These are phyloP conservation scores for Pulveroboletus sp. DNA, from an alignment of 768 basidiomycete species.

Conservation along the genomic window DNA sequence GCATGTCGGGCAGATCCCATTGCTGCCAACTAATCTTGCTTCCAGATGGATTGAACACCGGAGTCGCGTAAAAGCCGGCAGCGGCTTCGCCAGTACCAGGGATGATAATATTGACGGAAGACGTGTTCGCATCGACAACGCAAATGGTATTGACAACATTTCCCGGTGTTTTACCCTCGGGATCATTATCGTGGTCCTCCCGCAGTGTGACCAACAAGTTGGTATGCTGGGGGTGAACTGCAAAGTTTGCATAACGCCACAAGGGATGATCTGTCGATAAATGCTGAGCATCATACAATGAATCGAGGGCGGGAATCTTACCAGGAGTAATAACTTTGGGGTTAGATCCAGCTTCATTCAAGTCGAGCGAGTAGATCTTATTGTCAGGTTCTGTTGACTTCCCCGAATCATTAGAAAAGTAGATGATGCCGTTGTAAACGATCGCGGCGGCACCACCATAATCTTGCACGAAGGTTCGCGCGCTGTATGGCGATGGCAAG, in stretches of 20 bases:
- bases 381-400: slow-evolving; percentile 27
- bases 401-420: slow-evolving; percentile 53
- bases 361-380: slow-evolving; percentile 43
- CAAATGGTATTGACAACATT: slow-evolving; percentile 48
- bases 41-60: slow-evolving; percentile 56
- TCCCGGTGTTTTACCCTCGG: slow-evolving; percentile 29
- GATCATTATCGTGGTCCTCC: slow-evolving; percentile 59
- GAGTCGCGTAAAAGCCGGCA: slow-evolving; percentile 65
- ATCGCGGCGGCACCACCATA: slow-evolving; percentile 66
- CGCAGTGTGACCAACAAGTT: slow-evolving; percentile 54
- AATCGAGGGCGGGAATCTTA: slow-evolving; percentile 24
- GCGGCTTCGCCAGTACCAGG: too few species aligned
- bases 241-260: slow-evolving; percentile 50
- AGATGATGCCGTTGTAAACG: slow-evolving; percentile 44
- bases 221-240: slow-evolving; percentile 48
- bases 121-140: slow-evolving; percentile 45
- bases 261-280: slow-evolving; percentile 13
- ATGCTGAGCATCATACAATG: not conserved
- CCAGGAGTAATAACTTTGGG: slow-evolving; percentile 52
- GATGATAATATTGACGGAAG: slow-evolving; percentile 39
- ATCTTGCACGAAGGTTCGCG: slow-evolving; percentile 56
- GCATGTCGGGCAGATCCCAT: slow-evolving; percentile 66
- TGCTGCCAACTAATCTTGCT: slow-evolving; percentile 54
- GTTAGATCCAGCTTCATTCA: slow-evolving; percentile 30
- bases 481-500: slow-evolving; percentile 51